Conservation (phyloP, 345 rosid species). For the Salix dunnii region DNA sequence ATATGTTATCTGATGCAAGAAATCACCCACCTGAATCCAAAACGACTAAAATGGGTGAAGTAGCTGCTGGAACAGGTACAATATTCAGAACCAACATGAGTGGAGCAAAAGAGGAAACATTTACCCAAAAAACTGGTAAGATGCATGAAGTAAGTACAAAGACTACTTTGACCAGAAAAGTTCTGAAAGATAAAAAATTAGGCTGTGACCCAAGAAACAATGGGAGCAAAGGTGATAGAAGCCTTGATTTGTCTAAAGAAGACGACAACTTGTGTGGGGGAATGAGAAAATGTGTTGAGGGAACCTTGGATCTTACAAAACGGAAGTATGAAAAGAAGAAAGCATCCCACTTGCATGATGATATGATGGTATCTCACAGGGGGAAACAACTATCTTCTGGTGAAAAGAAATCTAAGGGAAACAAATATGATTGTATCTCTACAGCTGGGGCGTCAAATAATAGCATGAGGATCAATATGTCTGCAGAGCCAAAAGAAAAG, state of each 20-base stretch:
- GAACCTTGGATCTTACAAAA: constrained; percentile 27
- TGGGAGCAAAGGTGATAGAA: constrained; percentile 28
- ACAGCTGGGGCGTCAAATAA: constrained; percentile 35
- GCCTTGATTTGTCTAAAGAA: constrained; percentile 11
- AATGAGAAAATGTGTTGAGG: background rate
- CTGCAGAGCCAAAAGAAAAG: constrained; percentile 39
- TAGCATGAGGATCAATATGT: constrained; percentile 33
- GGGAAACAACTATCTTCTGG: constrained; percentile 40
- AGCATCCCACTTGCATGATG: constrained; percentile 31
- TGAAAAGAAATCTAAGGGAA: constrained; percentile 43
- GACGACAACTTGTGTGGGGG: constrained; percentile 20
- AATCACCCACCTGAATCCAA: background rate
- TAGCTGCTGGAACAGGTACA: background rate
- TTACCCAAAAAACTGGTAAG: background rate
- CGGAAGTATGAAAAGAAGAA: constrained; percentile 21
- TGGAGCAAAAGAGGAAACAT: background rate
- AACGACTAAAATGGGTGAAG: background rate
- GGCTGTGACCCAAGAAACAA: constrained; percentile 36
- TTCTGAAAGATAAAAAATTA: constrained; percentile 43
- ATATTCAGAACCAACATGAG: background rate
- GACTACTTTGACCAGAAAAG: constrained; percentile 40
- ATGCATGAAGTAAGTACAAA: constrained; percentile 35
- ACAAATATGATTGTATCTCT: constrained; percentile 26
- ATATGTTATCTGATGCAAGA: background rate
- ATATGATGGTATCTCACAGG: constrained; percentile 30